Conservation (phyloP, 495 filamentous ascomycete genomes). For the Podospora conica region DNA sequence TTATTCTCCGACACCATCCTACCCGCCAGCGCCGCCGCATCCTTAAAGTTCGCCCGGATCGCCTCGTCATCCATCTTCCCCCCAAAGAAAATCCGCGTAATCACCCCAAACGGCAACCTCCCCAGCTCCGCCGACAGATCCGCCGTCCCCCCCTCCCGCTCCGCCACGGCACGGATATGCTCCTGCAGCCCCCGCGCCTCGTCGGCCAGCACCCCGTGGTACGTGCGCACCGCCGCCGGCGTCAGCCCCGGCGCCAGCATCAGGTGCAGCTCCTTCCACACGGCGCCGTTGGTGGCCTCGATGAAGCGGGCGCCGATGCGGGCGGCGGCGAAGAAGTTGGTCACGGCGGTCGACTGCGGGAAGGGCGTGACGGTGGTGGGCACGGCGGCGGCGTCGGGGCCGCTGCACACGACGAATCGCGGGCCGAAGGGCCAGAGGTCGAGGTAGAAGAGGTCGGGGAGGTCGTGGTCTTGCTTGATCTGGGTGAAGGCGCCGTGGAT, state of each 20-base stretch:
- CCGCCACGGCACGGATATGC: background rate
- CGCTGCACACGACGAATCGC: background rate
- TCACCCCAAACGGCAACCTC: background rate
- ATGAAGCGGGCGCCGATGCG: background rate
- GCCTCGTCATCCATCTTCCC: background rate
- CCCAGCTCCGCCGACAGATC: background rate
- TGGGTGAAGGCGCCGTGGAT: background rate
- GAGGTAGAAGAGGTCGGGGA: conserved; percentile 1
- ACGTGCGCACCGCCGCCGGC: background rate
- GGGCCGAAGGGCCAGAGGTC: background rate
- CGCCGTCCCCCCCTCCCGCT: background rate
- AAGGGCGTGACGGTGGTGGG: background rate
- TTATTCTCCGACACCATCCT: background rate
- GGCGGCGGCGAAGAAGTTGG: background rate
- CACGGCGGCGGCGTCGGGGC: background rate
- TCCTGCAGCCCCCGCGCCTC: background rate
- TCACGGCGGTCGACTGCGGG: background rate
- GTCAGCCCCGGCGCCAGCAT: background rate
- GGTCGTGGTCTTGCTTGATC: background rate
- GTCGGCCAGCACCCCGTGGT: background rate
- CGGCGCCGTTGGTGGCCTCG: background rate
- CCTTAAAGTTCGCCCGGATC: background rate
- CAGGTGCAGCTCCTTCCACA: background rate
- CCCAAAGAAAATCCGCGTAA: background rate
- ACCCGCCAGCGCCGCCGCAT: background rate